Conservation (phyloP, 139 green algal genomes). For the Volvox africanus region DNA sequence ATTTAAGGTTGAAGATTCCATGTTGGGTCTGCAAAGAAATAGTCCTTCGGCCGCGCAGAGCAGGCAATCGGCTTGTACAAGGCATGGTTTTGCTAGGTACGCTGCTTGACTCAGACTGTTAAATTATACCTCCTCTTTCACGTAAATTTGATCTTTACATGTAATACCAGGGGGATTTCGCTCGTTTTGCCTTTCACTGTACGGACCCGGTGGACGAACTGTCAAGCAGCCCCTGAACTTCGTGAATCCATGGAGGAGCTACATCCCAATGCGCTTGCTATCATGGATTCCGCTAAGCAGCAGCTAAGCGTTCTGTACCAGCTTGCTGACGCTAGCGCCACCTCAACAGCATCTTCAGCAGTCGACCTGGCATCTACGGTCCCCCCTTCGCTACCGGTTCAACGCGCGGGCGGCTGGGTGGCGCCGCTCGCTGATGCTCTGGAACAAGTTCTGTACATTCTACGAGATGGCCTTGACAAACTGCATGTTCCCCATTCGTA, state of each 20-base stretch:
- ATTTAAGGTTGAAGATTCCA: neutral
- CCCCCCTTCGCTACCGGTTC: neutral
- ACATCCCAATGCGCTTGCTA: neutral
- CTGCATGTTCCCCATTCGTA: slow-evolving; percentile 84
- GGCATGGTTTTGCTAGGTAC: neutral
- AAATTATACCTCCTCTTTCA: neutral
- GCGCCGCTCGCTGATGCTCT: slow-evolving; percentile 67
- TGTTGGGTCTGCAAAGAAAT: neutral
- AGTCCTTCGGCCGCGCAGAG: neutral
- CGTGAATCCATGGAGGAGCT: neutral
- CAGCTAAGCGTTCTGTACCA: neutral
- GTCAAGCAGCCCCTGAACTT: neutral
- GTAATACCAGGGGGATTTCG: neutral
- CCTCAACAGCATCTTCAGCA: neutral
- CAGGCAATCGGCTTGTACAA: too few species aligned
- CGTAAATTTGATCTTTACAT: neutral
- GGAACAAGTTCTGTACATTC: slow-evolving; percentile 63
- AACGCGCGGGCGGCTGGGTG: slow-evolving; percentile 68
- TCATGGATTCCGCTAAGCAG: neutral
- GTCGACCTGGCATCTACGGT: neutral
- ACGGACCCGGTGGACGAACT: neutral
- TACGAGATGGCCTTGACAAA: slow-evolving; percentile 66
- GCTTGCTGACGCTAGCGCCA: slow-evolving; percentile 4
- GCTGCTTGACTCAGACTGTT: neutral
- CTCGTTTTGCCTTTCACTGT: neutral